phyloP scores from a whole-genome alignment of 176 grass and related monocot genomes.

The Pontederia paniculata region DNA sequence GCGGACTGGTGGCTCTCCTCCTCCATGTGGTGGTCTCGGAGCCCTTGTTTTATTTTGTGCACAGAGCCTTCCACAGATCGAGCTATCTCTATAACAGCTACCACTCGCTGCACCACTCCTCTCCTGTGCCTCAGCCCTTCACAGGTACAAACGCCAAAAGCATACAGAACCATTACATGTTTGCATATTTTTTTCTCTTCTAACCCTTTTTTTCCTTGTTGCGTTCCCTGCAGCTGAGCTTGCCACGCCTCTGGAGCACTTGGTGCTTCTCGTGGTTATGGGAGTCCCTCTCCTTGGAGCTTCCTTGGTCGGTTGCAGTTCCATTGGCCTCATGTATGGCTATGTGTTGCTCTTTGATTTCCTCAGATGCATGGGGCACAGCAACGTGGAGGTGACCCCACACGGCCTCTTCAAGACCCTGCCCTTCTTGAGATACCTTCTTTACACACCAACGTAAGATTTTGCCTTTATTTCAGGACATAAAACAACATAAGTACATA shows the following conservation, averaged over 20 bases:
- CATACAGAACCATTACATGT: background rate
- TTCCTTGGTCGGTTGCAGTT: slow-evolving; percentile 29
- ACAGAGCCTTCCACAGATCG: slow-evolving; percentile 44
- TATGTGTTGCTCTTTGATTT: slow-evolving; percentile 51
- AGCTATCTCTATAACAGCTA: slow-evolving; percentile 45
- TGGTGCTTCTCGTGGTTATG: slow-evolving; percentile 28
- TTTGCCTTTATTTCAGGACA: too few relatives aligned
- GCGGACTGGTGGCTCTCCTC: slow-evolving; percentile 25
- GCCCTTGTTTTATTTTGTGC: slow-evolving; percentile 47
- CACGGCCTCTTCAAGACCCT: too few relatives aligned
- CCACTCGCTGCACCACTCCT: slow-evolving; percentile 66
- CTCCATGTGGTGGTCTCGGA: slow-evolving; percentile 50
- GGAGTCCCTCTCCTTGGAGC: slow-evolving; percentile 35
- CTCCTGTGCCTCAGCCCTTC: slow-evolving; percentile 47
- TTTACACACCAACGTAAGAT: too few relatives aligned
- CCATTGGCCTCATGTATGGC: slow-evolving; percentile 35
- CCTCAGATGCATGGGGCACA: slow-evolving; percentile 62
- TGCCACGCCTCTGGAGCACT: slow-evolving; percentile 53
- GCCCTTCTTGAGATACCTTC: too few relatives aligned
- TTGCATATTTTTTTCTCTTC: background rate
- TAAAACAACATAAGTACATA: too few relatives aligned
- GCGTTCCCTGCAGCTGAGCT: slow-evolving; percentile 26
- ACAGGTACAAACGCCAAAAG: slow-evolving; percentile 25
- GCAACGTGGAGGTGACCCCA: slow-evolving; percentile 73
- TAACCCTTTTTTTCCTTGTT: background rate